Evolutionary conservation across 768 basidiomycete species (phyloP).

Genomic region (Asterophora lycoperdoides): DNA sequence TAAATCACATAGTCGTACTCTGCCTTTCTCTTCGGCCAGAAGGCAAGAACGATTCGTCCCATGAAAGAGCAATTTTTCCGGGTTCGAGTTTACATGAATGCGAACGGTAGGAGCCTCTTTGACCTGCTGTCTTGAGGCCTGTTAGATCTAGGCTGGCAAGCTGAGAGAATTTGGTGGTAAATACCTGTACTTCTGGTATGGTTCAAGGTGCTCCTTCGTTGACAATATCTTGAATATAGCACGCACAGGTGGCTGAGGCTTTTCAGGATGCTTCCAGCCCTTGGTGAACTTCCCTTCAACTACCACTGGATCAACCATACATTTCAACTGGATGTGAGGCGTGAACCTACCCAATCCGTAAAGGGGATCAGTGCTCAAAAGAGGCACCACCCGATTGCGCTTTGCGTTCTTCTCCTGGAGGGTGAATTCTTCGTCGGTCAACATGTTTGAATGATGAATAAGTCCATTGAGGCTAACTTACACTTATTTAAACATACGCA

Average conservation of each 20-base stretch:
- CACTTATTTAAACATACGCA: background rate
- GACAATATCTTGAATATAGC: constrained; percentile 17
- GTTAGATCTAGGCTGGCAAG: background rate
- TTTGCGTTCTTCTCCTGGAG: constrained; percentile 41
- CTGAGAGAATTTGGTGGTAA: background rate
- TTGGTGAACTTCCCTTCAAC: constrained; percentile 17
- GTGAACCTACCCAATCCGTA: constrained; percentile 38
- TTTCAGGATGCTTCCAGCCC: constrained; percentile 21
- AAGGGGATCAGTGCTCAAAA: constrained; percentile 31
- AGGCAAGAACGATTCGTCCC: constrained; percentile 59
- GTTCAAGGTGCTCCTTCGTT: constrained; percentile 10
- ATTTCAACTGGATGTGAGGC: constrained; percentile 1
- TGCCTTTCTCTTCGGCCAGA: constrained; percentile 47
- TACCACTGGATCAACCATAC: background rate
- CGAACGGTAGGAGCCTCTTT: constrained; percentile 20
- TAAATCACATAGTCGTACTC: constrained; percentile 45
- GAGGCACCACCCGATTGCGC: constrained; percentile 38
- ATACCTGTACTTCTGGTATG: constrained; percentile 18
- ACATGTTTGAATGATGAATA: constrained; percentile 2
- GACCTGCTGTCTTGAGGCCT: constrained; percentile 26
- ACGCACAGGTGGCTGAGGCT: constrained; percentile 16
- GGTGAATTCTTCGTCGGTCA: constrained; percentile 37
- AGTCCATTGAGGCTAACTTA: background rate
- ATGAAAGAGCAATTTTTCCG: constrained; percentile 62
- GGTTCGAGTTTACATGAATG: constrained; percentile 29